phyloP scores from a whole-genome alignment of 176 grass and related monocot genomes.

The Oryza glaberrima region DNA sequence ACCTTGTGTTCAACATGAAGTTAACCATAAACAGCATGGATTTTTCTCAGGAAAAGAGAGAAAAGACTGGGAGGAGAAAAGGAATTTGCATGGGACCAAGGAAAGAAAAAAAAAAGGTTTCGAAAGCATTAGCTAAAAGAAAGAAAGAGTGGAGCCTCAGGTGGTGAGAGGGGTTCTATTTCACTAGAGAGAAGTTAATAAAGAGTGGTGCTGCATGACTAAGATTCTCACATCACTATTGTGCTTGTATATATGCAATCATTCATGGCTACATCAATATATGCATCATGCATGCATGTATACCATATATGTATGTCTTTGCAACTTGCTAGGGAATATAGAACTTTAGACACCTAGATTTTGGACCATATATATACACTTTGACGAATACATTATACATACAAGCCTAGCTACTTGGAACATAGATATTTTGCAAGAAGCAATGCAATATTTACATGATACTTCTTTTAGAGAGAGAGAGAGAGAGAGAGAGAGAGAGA shows the following conservation, averaged over 20 bases:
- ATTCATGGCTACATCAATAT: background rate
- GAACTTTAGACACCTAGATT: background rate
- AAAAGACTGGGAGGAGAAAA: background rate
- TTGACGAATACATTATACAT: background rate
- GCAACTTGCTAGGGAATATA: slow-evolving; percentile 1
- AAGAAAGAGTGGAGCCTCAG: background rate
- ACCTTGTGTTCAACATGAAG: slow-evolving; percentile 9
- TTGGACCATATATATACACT: background rate
- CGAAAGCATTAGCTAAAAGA: background rate
- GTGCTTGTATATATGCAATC: background rate
- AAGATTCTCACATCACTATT: background rate
- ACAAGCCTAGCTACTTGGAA: background rate
- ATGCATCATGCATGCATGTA: background rate
- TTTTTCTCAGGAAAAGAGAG: background rate
- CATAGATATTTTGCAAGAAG: background rate
- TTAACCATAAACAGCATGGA: slow-evolving; percentile 24
- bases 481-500: background rate
- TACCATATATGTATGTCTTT: background rate
- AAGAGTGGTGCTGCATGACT: background rate
- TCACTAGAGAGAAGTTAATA: background rate
- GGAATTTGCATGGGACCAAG: background rate
- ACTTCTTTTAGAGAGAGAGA: background rate
- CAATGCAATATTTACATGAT: background rate
- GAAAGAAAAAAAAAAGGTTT: background rate
- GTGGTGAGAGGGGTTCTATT: background rate